phyloP scores from a whole-genome alignment of 805 yeast species.

The Groenewaldozyma salmanticensis region DNA sequence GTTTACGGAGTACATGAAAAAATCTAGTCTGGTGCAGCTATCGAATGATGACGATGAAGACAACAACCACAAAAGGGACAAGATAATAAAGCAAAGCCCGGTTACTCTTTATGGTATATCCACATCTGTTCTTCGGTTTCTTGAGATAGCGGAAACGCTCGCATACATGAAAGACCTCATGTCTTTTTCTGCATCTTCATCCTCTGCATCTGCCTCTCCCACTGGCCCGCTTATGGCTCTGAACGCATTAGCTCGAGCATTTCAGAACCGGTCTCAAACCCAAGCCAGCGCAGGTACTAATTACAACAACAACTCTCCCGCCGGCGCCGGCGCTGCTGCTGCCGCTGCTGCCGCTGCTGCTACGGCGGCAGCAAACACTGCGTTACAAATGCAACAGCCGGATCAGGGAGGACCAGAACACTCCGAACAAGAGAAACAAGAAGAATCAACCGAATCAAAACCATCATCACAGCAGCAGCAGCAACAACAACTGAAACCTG shows the following conservation, averaged over 20 bases:
- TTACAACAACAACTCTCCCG: constrained; percentile 7
- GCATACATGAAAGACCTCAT: constrained; percentile 57
- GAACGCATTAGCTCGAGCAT: constrained; percentile 22
- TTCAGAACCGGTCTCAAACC: constrained; percentile 22
- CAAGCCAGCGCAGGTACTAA: constrained; percentile 5
- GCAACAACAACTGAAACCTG: no score
- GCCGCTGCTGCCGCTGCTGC: constrained; percentile 5
- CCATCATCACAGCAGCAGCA: no score
- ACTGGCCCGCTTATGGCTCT: constrained; percentile 19
- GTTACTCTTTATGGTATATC: constrained; percentile 54
- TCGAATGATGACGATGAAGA: background rate
- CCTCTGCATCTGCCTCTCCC: constrained; percentile 7
- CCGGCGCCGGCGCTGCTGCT: no score
- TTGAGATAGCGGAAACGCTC: constrained; percentile 76
- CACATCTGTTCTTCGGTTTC: constrained; percentile 53
- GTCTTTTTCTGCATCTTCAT: constrained; percentile 36
- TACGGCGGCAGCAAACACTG: constrained; percentile 9
- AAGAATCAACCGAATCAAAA: no score
- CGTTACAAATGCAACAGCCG: constrained; percentile 12
- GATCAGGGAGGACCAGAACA: no score
- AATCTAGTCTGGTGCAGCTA: background rate
- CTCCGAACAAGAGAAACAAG: no score
- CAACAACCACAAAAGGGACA: constrained; percentile 1
- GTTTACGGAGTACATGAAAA: constrained; percentile 29
- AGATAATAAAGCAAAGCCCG: background rate